phyloP scores from a whole-genome alignment of 2,329 filamentous ascomycete species.

The Venturiaceae sp. region DNA sequence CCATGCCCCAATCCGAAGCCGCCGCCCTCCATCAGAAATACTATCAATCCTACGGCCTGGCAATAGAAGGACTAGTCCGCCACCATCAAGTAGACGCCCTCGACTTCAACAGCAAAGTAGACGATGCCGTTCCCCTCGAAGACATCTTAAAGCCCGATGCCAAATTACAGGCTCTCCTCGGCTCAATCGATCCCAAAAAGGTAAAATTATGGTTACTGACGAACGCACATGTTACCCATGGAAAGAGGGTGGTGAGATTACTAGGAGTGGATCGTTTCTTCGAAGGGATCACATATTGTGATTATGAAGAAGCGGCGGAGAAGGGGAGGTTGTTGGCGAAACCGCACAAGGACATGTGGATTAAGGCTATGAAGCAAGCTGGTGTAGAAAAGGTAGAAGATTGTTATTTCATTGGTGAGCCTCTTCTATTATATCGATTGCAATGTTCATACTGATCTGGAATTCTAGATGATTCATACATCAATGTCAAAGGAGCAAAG shows the following conservation, averaged over 20 bases:
- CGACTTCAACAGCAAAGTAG: constrained; percentile 89
- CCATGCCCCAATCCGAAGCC: constrained; percentile 68
- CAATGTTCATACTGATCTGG: not conserved
- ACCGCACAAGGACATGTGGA: constrained; percentile 71
- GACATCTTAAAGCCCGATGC: constrained; percentile 71
- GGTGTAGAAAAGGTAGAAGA: constrained; percentile 56
- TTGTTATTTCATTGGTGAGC: constrained; percentile 88
- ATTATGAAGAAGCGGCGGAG: constrained; percentile 87
- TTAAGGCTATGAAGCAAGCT: constrained; percentile 81
- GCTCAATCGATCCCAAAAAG: constrained; percentile 73
- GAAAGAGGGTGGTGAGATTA: constrained; percentile 67
- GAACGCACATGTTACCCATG: constrained; percentile 90
- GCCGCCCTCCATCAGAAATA: constrained; percentile 79
- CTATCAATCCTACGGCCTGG: constrained; percentile 93
- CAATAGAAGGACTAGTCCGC: constrained; percentile 86
- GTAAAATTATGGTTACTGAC: constrained; percentile 91
- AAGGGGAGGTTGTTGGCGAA: constrained; percentile 81
- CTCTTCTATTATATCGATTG: not conserved
- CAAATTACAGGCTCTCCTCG: constrained; percentile 62
- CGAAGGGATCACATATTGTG: constrained; percentile 90
- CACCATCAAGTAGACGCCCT: constrained; percentile 93
- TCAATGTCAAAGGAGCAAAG: constrained; percentile 70
- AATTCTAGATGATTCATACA: constrained; percentile 68
- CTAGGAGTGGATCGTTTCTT: constrained; percentile 81
- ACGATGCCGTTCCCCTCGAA: constrained; percentile 87